Percentiles rank a stretch among this genome's conserved stretches.
Conservation (phyloP, 2,329 filamentous ascomycete genomes). For the Ophiostoma ulmi region DNA sequence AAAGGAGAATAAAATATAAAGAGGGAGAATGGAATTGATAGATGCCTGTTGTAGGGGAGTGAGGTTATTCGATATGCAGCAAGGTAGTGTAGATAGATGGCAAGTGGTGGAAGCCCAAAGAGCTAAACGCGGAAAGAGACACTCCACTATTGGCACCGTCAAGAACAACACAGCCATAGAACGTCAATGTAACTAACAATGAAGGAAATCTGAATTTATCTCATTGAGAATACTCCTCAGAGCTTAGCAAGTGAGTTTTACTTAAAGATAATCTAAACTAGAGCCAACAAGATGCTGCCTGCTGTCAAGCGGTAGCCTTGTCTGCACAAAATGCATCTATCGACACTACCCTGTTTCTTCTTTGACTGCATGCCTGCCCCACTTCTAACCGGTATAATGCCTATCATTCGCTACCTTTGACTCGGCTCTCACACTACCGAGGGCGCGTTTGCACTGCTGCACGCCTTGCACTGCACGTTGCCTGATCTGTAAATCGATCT, state of each 20-base stretch:
- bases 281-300: neutral
- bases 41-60: neutral
- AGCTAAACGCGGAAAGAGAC: neutral
- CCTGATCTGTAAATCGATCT: neutral
- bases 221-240: no score
- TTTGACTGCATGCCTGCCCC: neutral
- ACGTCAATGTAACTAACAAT: neutral
- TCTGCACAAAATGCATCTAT: neutral
- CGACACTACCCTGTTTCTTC: neutral
- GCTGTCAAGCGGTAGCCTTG: neutral
- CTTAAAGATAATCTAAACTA: neutral
- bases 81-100: neutral
- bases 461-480: neutral
- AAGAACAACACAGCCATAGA: neutral
- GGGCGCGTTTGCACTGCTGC: neutral
- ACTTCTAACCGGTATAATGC: neutral
- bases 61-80: neutral
- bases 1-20: neutral
- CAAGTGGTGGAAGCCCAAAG: neutral
- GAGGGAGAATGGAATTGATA: neutral
- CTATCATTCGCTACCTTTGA: neutral
- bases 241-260: neutral
- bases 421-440: neutral
- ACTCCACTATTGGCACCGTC: neutral
- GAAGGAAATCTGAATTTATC: neutral